Conservation (phyloP, 1,284 basidiomycete genomes). For the Trametes polyzona region DNA sequence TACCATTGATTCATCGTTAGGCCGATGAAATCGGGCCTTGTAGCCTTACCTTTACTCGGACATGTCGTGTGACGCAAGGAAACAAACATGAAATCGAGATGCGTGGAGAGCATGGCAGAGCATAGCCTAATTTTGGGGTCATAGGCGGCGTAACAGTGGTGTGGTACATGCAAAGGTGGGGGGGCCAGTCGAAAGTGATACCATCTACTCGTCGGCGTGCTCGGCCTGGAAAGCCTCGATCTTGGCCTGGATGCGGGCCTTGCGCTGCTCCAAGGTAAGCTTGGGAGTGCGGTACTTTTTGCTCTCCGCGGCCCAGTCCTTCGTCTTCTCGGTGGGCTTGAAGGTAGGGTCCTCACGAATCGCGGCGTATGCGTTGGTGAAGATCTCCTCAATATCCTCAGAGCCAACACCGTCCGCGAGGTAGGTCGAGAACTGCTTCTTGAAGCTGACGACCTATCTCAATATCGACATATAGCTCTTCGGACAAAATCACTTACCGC, state of each 20-base stretch:
- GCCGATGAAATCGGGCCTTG: constrained; percentile 1
- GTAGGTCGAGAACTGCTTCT: constrained; percentile 97
- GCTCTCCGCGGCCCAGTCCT: constrained; percentile 91
- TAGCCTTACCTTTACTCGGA: no score
- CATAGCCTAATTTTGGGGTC: constrained; percentile 30
- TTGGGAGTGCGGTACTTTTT: constrained; percentile 74
- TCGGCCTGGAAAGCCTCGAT: constrained; percentile 83
- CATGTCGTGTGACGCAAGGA: no score
- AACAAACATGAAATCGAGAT: neutral
- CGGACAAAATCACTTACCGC: constrained; percentile 51
- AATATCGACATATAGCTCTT: neutral
- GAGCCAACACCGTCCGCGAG: constrained; percentile 95
- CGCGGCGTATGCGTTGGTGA: constrained; percentile 86
- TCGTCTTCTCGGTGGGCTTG: constrained; percentile 90
- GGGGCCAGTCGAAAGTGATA: neutral
- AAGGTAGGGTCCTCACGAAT: constrained; percentile 96
- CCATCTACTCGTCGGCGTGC: constrained; percentile 59
- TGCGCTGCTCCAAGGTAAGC: constrained; percentile 82
- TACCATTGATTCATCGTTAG: constrained; percentile 30
- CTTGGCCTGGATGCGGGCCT: constrained; percentile 78
- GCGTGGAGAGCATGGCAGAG: constrained; percentile 20
- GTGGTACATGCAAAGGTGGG: constrained; percentile 24
- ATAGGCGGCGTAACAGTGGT: constrained; percentile 20
- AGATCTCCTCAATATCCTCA: constrained; percentile 98
- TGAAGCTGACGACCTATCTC: constrained; percentile 66